phyloP scores from a whole-genome alignment of 2,329 filamentous ascomycete genomes.

The Sporothrix globosa region DNA sequence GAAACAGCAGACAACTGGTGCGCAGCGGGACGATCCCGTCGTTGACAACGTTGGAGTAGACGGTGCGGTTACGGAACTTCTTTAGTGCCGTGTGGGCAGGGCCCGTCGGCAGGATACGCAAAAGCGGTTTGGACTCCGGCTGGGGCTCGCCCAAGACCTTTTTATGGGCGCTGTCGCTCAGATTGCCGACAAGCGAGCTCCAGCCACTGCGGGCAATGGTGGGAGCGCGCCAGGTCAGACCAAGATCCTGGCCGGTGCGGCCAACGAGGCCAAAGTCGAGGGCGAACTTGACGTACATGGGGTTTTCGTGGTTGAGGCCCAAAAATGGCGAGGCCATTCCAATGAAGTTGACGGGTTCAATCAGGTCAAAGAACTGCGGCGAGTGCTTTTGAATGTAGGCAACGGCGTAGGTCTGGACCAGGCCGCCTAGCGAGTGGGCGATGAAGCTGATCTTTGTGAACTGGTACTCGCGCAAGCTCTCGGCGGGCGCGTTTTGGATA shows the following conservation, averaged over 20 bases:
- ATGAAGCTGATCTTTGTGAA: constrained; percentile 96
- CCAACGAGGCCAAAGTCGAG: constrained; percentile 95
- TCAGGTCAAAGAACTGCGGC: constrained; percentile 82
- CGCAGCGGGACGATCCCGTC: constrained; percentile 94
- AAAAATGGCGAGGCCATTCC: constrained; percentile 84
- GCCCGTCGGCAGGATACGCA: constrained; percentile 87
- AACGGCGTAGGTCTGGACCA: constrained; percentile 91
- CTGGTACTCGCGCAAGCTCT: constrained; percentile 64
- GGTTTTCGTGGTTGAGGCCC: constrained; percentile 95
- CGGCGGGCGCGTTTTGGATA: constrained; percentile 48
- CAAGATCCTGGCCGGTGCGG: constrained; percentile 92
- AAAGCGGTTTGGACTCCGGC: constrained; percentile 82
- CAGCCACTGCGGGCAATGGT: constrained; percentile 83
- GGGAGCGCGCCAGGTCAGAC: constrained; percentile 89
- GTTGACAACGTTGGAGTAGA: constrained; percentile 97
- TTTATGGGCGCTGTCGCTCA: constrained; percentile 69
- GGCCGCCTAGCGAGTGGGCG: constrained; percentile 85
- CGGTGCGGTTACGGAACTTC: constrained; percentile 85
- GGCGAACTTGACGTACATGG: constrained; percentile 94
- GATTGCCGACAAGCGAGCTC: constrained; percentile 82
- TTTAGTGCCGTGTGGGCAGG: constrained; percentile 85
- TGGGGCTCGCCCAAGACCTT: constrained; percentile 62
- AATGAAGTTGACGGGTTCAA: constrained; percentile 89
- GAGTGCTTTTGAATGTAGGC: constrained; percentile 97
- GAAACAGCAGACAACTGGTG: constrained; percentile 92